These are phyloP conservation scores for Lipomyces chichibuensis DNA, from an alignment of 805 yeast genomes.

Conservation along the genomic window DNA sequence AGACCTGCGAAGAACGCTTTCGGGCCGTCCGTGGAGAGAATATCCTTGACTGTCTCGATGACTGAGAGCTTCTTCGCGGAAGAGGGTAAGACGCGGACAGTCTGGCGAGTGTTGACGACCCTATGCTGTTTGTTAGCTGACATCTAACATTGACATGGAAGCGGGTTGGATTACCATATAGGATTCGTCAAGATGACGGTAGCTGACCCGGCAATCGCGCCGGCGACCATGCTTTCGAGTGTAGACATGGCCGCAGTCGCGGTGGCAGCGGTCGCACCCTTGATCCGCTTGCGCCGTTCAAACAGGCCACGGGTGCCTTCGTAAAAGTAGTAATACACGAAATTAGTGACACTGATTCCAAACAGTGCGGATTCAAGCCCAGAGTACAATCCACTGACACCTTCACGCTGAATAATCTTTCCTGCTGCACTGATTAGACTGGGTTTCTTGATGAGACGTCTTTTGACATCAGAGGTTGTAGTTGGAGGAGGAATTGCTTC, in stretches of 20 bases:
- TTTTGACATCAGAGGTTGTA: conserved; percentile 24
- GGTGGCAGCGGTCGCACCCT: conserved; percentile 32
- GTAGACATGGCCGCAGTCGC: conserved; percentile 55
- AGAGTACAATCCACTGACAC: conserved; percentile 70
- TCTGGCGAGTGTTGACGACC: conserved; percentile 83
- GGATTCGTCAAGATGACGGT: conserved; percentile 86
- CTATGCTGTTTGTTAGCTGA: conserved; percentile 5
- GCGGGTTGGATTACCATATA: conserved; percentile 62
- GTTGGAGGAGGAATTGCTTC: conserved; percentile 22
- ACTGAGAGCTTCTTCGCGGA: conserved; percentile 51
- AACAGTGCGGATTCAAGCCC: conserved; percentile 87
- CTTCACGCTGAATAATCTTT: conserved; percentile 59
- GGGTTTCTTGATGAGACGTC: conserved; percentile 20
- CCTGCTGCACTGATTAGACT: conserved; percentile 49
- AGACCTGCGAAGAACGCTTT: conserved; percentile 79
- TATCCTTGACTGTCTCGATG: conserved; percentile 60
- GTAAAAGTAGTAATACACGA: conserved; percentile 87
- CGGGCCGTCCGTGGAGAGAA: conserved; percentile 71
- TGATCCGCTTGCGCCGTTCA: conserved; percentile 33
- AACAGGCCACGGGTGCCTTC: conserved; percentile 57
- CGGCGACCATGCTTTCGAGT: conserved; percentile 69
- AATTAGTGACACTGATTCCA: conserved; percentile 85
- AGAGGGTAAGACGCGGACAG: conserved; percentile 52
- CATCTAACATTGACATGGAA: not conserved
- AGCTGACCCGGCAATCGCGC: conserved; percentile 84